Base-by-base conservation (phyloP, 495 filamentous ascomycete species). In the Daldinia childiae region DNA sequence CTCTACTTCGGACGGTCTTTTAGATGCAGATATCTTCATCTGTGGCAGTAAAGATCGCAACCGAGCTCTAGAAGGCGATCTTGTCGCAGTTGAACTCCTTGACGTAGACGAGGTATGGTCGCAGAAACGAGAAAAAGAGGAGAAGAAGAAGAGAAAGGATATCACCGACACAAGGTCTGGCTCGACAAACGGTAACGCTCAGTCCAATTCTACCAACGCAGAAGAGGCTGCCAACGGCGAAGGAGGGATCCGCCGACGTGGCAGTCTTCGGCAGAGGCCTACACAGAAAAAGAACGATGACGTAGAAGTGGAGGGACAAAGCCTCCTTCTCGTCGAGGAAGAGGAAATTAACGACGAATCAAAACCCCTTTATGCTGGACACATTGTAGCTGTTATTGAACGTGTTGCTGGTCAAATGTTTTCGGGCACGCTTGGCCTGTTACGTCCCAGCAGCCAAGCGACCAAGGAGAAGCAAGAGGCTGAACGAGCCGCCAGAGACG, bases 251-350 rank as follows among this genome's bases (percentile, higher is more conserved):
- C 90, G 94, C 65, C 89, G 95, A 62, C 90, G 95, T 77, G 95
- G 95, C 63, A 98, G 95, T 85, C 87, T 99, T 70, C 89, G 94
- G 73, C 95, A 98, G 82, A 91, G 95, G 52, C 96, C 96, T 21
- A 98, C 95, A 1, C 95, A 99, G 82, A 99, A 99, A 88, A 99
- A 99, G 87, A 99, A 99, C 64, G 95, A 99, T 71, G 95, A 99
- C 80, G 95, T 99, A 29, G 95, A 99, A 82, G 95, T 99, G 50
- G 95, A 99, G 78, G 95, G 95, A 3, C 95, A 99, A 82, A 98
- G 94, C 78, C 87, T 99, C 54, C 87, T 99, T 61, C 87, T 99
- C 27, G 94, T 98, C 71, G 95, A 99, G 75, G 95, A 99, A 79
- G 95, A 99, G 78, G 95, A 99, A 79, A 97, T 99, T 79, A 98